Evolutionary conservation across 192 early-diverging fungal species (phyloP).

Genomic region (Backusella sp.): DNA sequence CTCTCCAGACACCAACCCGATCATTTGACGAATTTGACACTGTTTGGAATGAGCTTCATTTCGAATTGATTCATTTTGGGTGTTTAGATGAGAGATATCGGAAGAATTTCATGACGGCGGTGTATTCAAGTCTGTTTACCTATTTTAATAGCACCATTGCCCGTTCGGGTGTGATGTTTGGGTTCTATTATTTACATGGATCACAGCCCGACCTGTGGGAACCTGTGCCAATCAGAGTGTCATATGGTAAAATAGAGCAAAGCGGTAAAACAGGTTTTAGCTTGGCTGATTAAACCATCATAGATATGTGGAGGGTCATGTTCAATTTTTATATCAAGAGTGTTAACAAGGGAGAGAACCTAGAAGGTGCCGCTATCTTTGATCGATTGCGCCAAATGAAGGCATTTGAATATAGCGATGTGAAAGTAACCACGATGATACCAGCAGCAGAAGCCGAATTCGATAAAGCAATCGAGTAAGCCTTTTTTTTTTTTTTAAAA

Average conservation of each 20-base stretch:
- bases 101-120: not conserved
- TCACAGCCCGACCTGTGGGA: slow-evolving; percentile 6
- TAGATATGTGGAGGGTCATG: not conserved
- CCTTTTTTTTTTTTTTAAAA: not conserved
- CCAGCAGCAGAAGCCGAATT: not conserved
- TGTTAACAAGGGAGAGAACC: not conserved
- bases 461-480: not conserved
- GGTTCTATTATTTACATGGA: not conserved
- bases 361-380: not conserved
- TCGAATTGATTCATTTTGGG: slow-evolving; percentile 1
- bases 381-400: not conserved
- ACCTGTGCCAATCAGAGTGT: not conserved
- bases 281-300: not conserved
- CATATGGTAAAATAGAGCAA: not conserved
- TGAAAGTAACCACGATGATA: not conserved
- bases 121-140: not conserved
- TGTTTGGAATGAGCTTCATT: slow-evolving; percentile 12
- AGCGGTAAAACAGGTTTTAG: not conserved
- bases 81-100: not conserved
- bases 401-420: not conserved
- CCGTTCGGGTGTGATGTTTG: not conserved
- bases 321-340: not conserved
- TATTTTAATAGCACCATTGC: not conserved
- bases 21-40: slow-evolving; percentile 7
- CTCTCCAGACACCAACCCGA: not conserved